These are phyloP conservation scores for Leishmania arabica DNA, from an alignment of 208 protist species.

Conservation along the genomic window DNA sequence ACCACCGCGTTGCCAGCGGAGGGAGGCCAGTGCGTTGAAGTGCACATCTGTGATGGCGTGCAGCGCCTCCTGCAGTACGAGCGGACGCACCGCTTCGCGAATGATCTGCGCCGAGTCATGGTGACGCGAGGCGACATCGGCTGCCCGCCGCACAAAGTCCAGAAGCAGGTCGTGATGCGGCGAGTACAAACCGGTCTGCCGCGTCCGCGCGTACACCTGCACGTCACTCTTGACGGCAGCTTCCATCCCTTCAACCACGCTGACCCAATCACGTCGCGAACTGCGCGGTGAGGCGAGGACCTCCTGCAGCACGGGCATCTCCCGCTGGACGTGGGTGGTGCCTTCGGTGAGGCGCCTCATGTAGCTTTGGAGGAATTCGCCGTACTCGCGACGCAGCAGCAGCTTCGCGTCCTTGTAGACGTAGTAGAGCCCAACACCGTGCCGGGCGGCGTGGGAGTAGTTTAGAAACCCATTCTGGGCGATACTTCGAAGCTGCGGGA, in stretches of 20 bases:
- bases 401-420: constrained; percentile 61
- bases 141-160: constrained; percentile 71
- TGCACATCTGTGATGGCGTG: constrained; percentile 71
- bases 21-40: constrained; percentile 82
- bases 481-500: constrained; percentile 58
- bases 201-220: constrained; percentile 33
- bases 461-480: constrained; percentile 62
- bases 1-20: constrained; percentile 56
- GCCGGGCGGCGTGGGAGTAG: constrained; percentile 76
- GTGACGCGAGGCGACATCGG: constrained; percentile 43
- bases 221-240: constrained; percentile 44
- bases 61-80: constrained; percentile 70
- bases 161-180: constrained; percentile 75
- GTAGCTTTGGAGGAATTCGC: constrained; percentile 55
- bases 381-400: constrained; percentile 76
- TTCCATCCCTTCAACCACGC: constrained; percentile 37
- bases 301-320: constrained; percentile 60
- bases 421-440: constrained; percentile 57
- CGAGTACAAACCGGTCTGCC: constrained; percentile 72
- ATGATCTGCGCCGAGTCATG: constrained; percentile 79
- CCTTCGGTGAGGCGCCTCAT: constrained; percentile 60
- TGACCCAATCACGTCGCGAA: constrained; percentile 42
- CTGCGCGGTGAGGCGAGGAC: constrained; percentile 37
- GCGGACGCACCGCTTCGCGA: constrained; percentile 58
- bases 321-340: constrained; percentile 53